Percentiles rank a stretch among this genome's conserved stretches.
phyloP scores from a whole-genome alignment of 305 asterid genomes.

The Fraxinus latifolia region DNA sequence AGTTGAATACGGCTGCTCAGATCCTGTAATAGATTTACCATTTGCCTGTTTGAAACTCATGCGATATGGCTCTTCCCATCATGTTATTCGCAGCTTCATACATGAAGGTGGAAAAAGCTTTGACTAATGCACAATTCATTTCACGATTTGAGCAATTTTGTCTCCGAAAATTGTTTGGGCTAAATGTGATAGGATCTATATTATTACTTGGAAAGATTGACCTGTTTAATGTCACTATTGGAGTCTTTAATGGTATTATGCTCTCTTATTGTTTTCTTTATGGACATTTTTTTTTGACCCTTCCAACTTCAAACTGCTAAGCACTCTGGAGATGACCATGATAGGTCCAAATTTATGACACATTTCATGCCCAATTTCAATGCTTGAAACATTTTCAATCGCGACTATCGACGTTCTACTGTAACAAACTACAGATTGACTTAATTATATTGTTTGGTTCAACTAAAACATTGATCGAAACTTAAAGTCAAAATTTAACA shows the following conservation, averaged over 20 bases:
- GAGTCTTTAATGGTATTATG: neutral
- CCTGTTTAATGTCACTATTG: neutral
- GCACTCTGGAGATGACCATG: neutral
- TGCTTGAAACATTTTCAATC: neutral
- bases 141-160: conserved; percentile 10
- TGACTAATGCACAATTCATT: conserved; percentile 8
- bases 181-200: neutral
- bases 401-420: neutral
- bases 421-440: neutral
- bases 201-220: neutral
- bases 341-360: neutral
- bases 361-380: neutral
- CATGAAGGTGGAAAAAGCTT: neutral
- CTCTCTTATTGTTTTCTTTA: neutral
- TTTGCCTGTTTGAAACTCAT: neutral
- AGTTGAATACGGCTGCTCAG: conserved; percentile 90
- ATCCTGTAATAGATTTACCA: conserved; percentile 37
- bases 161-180: neutral
- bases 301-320: neutral
- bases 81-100: conserved; percentile 3
- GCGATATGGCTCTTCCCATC: neutral
- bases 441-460: neutral
- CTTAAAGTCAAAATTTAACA: too few relatives aligned
- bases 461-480: neutral
- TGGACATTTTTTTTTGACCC: neutral